A percentile compares a stretch with the other conserved stretches of the same genome.
These are phyloP conservation scores for Boletus sensibilis DNA, from an alignment of 768 basidiomycete species.

Conservation along the genomic window DNA sequence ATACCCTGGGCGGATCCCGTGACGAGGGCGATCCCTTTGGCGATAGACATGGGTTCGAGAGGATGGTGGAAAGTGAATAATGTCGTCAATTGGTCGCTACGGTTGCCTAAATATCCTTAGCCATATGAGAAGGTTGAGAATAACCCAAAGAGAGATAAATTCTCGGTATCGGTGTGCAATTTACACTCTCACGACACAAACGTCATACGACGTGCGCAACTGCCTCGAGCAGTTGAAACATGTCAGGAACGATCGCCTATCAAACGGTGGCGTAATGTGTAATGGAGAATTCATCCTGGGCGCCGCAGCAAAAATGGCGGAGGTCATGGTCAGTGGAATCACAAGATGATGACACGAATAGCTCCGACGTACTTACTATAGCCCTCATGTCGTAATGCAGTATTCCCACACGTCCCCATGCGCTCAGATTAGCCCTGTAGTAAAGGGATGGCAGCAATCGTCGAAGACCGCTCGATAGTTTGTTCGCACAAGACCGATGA, in stretches of 20 bases:
- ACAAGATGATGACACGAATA: background rate
- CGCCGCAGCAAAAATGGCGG: background rate
- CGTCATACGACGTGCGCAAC: background rate
- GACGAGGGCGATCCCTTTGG: conserved; percentile 34
- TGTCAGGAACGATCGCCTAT: background rate
- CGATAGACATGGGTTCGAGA: conserved; percentile 16
- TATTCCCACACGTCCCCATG: no score
- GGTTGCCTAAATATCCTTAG: background rate
- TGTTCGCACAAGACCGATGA: background rate
- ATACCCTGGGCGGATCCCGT: conserved; percentile 35
- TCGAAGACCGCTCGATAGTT: background rate
- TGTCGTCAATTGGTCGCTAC: no score
- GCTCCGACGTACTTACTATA: background rate
- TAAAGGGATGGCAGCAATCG: background rate
- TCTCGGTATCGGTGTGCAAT: no score
- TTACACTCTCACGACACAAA: background rate
- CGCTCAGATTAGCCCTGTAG: no score
- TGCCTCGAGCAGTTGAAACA: background rate
- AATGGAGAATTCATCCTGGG: background rate
- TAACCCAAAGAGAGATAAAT: background rate
- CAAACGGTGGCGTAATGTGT: background rate
- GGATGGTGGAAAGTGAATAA: background rate
- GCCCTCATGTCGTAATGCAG: background rate
- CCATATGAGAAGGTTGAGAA: background rate
- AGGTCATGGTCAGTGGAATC: background rate